Evolutionary conservation across 805 yeast genomes (phyloP).

Genomic region (Yamadazyma kitorensis): DNA sequence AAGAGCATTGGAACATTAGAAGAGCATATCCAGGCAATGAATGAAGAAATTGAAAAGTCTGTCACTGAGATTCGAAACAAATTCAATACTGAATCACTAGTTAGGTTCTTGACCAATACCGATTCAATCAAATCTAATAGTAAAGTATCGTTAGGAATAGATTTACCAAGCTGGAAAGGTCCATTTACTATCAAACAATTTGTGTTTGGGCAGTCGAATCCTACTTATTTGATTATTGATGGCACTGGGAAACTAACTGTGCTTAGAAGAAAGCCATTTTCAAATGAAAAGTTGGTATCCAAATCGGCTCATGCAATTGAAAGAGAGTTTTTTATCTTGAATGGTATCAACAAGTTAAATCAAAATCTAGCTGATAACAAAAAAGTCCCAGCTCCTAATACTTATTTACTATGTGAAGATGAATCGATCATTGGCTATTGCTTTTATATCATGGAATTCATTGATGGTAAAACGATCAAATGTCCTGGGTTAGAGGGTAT

Average conservation of each 20-base stretch:
- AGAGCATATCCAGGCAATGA: too few relatives aligned
- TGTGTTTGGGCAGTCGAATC: constrained; percentile 63
- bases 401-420: constrained; percentile 54
- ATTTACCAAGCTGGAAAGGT: constrained; percentile 18
- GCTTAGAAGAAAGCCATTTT: constrained; percentile 55
- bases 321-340: constrained; percentile 53
- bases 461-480: constrained; percentile 55
- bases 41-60: constrained; percentile 16
- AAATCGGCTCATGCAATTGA: constrained; percentile 63
- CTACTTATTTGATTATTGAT: constrained; percentile 52
- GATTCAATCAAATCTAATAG: constrained; percentile 9
- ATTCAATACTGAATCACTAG: constrained; percentile 24
- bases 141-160: constrained; percentile 20
- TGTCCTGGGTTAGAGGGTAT: constrained; percentile 46
- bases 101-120: constrained; percentile 17
- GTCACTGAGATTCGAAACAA: constrained; percentile 36
- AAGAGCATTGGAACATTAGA: too few relatives aligned
- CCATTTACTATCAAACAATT: constrained; percentile 49
- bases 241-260: constrained; percentile 40
- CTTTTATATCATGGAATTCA: constrained; percentile 60
- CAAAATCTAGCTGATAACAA: constrained; percentile 16
- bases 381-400: constrained; percentile 54
- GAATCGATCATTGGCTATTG: constrained; percentile 52
- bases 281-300: constrained; percentile 47
- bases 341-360: constrained; percentile 31